Base-by-base conservation (phyloP, 495 filamentous ascomycete genomes). In the Trichoderma reesei region DNA sequence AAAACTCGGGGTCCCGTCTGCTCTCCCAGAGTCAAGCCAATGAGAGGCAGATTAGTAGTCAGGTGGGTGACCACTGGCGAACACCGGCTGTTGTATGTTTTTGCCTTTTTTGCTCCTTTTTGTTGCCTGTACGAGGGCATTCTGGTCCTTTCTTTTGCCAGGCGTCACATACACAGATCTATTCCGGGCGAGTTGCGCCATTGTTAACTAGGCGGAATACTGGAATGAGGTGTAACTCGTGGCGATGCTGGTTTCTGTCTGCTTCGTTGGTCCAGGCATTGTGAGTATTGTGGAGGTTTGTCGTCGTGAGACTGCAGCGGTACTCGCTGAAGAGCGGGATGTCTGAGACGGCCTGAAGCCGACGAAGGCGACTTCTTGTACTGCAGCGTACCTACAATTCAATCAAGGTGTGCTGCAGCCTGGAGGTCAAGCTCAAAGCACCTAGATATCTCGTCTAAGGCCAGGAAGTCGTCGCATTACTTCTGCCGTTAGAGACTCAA, bases 1-100 rank as follows among this genome's bases (percentile, higher is more conserved):
- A 54, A 54, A 54, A 31, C 31, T 54, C 46, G 46, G 46, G 46
- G 46, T 54, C 46, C 46, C 46, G 46, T 54, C 46, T 44, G 41
- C 41, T 44, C 41, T 5, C 41, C 41, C 41, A 44, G 3, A 44
- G 41, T 4, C 5, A 44, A 44, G 41, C 41, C 41, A 44, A 41
- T 41, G 26, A 26, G 26, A 26, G 38, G 38, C 38, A 39, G 38
- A 39, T 39, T 39, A 39, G 38, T 39, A 39, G 38, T 39, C 11
- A 11, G 38, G 38, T 39, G 38, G 38, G 38, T 39, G 38, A 39
- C 38, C 38, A 39, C 38, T 11, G 11, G 38, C 38, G 38, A 39
- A 39, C 38, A 39, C 38, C 38, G 38, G 38, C 38, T 39, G 38
- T 39, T 39, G 38, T 39, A 39, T 44, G 41, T 44, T n/a, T 44